A percentile compares a stretch with the other conserved stretches of the same genome.
phyloP scores from a whole-genome alignment of 1,284 basidiomycete genomes.

The Heterobasidion irregulare region DNA sequence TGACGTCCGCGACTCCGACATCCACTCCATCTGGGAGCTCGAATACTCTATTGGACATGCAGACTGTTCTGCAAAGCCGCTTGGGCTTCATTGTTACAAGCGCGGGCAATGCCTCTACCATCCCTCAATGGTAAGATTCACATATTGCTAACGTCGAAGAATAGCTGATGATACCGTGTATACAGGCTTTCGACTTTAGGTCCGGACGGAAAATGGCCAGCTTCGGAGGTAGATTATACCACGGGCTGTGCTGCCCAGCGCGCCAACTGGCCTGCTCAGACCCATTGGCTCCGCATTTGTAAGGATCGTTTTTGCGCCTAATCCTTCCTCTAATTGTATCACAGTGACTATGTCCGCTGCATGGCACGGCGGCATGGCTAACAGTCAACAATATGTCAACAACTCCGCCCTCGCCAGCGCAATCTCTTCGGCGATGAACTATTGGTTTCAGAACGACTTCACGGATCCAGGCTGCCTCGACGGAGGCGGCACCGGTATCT shows the following conservation, averaged over 20 bases:
- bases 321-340: background rate
- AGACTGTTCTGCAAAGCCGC: slow-evolving; percentile 19
- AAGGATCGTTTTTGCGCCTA: slow-evolving; percentile 11
- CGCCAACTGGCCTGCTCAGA: slow-evolving; percentile 60
- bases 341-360: slow-evolving; percentile 39
- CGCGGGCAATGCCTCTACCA: slow-evolving; percentile 14
- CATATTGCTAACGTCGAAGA: background rate
- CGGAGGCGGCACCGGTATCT: slow-evolving; percentile 36
- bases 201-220: slow-evolving; percentile 46
- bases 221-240: slow-evolving; percentile 44
- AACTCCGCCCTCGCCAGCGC: slow-evolving; percentile 27
- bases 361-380: slow-evolving; percentile 42
- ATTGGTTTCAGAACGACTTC: slow-evolving; percentile 58
- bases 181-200: slow-evolving; percentile 35
- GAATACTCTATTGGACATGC: slow-evolving; percentile 13
- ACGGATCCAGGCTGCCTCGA: slow-evolving; percentile 42
- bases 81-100: slow-evolving; percentile 19
- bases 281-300: slow-evolving; percentile 55
- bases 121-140: slow-evolving; percentile 18
- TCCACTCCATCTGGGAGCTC: background rate
- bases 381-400: slow-evolving; percentile 30
- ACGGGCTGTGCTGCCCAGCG: slow-evolving; percentile 48
- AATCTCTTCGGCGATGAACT: slow-evolving; percentile 45
- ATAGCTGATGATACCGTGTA: background rate
- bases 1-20: background rate